These are phyloP conservation scores for Puccinia triticina DNA, from an alignment of 1,284 basidiomycete species.

Conservation along the genomic window DNA sequence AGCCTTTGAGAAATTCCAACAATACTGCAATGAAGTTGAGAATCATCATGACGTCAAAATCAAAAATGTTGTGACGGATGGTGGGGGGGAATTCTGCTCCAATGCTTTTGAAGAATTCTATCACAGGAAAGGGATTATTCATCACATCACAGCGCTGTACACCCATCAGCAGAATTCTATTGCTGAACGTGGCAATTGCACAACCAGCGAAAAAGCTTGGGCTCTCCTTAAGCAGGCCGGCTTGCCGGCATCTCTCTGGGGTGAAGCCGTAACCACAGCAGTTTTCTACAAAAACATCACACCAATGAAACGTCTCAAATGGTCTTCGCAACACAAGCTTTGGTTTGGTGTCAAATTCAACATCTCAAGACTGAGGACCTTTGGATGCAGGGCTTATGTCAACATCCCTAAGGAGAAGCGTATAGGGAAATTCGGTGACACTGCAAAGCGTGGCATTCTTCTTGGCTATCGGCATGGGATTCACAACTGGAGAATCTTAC, in stretches of 20 bases:
- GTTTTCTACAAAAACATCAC: slow-evolving; percentile 20
- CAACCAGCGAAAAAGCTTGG: slow-evolving; percentile 31
- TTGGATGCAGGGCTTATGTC: slow-evolving; percentile 12
- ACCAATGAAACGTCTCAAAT: slow-evolving; percentile 5
- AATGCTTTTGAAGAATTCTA: neutral
- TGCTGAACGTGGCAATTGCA: slow-evolving; percentile 58
- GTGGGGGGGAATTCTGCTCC: neutral
- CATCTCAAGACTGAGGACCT: neutral
- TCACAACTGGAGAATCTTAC: neutral
- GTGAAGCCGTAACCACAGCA: neutral
- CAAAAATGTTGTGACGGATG: neutral
- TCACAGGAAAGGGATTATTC: neutral
- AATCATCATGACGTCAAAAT: neutral
- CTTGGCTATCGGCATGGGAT: neutral
- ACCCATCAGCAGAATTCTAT: slow-evolving; percentile 60
- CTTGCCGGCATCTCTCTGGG: slow-evolving; percentile 24
- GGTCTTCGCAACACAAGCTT: neutral
- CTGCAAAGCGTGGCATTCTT: neutral
- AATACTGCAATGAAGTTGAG: neutral
- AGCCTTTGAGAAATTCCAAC: neutral
- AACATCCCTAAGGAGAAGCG: slow-evolving; percentile 23
- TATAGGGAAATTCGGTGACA: neutral
- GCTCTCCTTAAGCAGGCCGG: neutral
- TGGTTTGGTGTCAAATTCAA: neutral
- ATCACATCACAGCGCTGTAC: slow-evolving; percentile 53